phyloP scores from a whole-genome alignment of 2,329 filamentous ascomycete species.

The Dothistroma septosporum region DNA sequence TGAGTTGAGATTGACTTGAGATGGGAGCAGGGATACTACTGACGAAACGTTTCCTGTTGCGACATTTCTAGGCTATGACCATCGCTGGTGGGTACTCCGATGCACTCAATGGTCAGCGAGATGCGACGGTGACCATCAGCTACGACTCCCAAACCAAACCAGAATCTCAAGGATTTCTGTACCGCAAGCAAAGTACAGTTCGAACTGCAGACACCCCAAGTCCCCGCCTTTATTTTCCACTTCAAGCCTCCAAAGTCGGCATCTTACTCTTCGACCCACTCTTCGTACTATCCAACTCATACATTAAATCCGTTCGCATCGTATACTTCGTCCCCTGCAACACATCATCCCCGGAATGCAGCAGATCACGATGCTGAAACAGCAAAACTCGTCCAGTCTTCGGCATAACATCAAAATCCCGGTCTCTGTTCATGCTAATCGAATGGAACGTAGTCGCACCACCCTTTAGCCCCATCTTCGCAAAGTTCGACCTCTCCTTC shows the following conservation, averaged over 20 bases:
- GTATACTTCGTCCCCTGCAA: conserved; percentile 53
- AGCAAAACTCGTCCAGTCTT: conserved; percentile 51
- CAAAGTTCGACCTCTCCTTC: conserved; percentile 27
- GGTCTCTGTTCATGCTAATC: conserved; percentile 24
- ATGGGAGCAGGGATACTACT: conserved; percentile 40
- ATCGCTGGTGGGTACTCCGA: not conserved
- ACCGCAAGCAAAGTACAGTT: not conserved
- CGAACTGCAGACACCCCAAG: not conserved
- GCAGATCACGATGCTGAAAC: conserved; percentile 52
- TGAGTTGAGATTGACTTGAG: conserved; percentile 40
- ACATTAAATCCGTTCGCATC: conserved; percentile 56
- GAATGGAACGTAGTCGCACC: conserved; percentile 54
- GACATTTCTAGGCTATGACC: not conserved
- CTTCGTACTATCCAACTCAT: conserved; percentile 32
- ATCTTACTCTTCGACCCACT: conserved; percentile 10
- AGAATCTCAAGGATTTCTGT: not conserved
- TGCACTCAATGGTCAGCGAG: not conserved
- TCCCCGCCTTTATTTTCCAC: not conserved
- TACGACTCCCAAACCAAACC: not conserved
- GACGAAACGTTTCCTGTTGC: conserved; percentile 21
- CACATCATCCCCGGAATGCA: conserved; percentile 55
- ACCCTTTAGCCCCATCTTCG: conserved; percentile 34
- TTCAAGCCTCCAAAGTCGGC: not conserved
- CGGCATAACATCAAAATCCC: conserved; percentile 45
- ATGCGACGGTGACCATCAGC: not conserved